These are phyloP conservation scores for Allomyces javanicus DNA, from an alignment of 192 early-diverging fungal species.

Conservation along the genomic window DNA sequence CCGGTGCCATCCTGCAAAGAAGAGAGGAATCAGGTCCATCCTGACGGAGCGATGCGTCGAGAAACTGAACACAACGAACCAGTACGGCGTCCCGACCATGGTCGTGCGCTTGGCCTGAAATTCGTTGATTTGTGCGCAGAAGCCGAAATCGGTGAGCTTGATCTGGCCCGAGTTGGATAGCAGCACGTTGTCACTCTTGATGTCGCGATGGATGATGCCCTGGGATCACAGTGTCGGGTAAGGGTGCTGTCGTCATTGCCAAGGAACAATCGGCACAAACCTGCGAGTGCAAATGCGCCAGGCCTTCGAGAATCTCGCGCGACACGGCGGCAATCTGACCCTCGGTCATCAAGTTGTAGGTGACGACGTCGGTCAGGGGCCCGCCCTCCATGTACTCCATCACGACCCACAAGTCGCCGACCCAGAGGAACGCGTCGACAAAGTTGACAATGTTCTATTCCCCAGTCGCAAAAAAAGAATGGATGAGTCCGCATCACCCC, in stretches of 20 bases:
- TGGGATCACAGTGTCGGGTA: slow-evolving; percentile 28
- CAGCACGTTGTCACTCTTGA: slow-evolving; percentile 74
- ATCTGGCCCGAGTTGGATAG: slow-evolving; percentile 60
- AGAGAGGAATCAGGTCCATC: not conserved
- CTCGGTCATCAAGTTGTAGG: slow-evolving; percentile 31
- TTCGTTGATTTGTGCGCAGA: slow-evolving; percentile 33
- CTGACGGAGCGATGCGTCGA: not conserved
- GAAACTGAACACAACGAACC: slow-evolving; percentile 13
- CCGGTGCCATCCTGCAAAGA: slow-evolving; percentile 7
- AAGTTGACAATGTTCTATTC: slow-evolving; percentile 57
- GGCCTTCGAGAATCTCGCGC: slow-evolving; percentile 34
- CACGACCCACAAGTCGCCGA: slow-evolving; percentile 66
- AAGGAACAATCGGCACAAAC: too few relatives aligned
- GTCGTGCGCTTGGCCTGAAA: slow-evolving; percentile 21
- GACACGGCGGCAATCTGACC: slow-evolving; percentile 15
- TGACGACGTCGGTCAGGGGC: slow-evolving; percentile 56
- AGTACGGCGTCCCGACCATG: slow-evolving; percentile 26
- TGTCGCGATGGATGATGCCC: slow-evolving; percentile 66
- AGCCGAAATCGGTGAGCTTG: slow-evolving; percentile 52
- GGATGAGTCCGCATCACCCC: too few relatives aligned
- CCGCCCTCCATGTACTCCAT: slow-evolving; percentile 90
- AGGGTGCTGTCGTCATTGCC: too few relatives aligned
- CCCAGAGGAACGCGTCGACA: slow-evolving; percentile 54
- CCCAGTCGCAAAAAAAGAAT: not conserved
- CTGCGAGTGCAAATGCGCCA: slow-evolving; percentile 48